These are phyloP conservation scores for Apiospora aurea DNA, from an alignment of 2,329 filamentous ascomycete genomes.

Conservation along the genomic window DNA sequence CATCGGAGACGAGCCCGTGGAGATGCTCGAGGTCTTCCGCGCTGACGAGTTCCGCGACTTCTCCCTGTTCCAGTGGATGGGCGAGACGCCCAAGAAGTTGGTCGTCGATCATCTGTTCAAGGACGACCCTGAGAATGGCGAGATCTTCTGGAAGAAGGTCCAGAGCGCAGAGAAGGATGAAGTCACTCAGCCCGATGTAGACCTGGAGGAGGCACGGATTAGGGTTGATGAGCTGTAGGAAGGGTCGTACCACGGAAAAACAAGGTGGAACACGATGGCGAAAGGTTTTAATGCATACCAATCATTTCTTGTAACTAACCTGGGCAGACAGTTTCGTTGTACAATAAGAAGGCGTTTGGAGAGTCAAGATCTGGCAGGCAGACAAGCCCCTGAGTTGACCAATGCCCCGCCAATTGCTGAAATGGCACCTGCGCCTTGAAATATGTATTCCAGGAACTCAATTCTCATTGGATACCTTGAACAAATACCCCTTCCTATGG, in stretches of 20 bases:
- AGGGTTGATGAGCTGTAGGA: background rate
- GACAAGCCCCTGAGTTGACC: too few species aligned
- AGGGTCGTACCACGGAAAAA: background rate
- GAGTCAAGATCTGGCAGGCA: too few species aligned
- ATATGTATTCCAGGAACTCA: background rate
- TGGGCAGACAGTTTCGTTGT: too few species aligned
- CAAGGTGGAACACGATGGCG: background rate
- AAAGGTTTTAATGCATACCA: background rate
- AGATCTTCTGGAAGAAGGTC: slow-evolving; percentile 68
- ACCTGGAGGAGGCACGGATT: slow-evolving; percentile 7
- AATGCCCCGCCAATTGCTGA: background rate
- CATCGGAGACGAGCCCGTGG: slow-evolving; percentile 75
- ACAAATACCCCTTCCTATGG: background rate
- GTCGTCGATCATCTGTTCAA: slow-evolving; percentile 72
- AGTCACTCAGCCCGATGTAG: slow-evolving; percentile 47
- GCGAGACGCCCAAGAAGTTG: slow-evolving; percentile 71
- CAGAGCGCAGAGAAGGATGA: slow-evolving; percentile 67
- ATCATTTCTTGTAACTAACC: background rate
- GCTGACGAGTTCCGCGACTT: slow-evolving; percentile 77
- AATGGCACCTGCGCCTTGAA: background rate
- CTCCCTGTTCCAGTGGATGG: slow-evolving; percentile 77
- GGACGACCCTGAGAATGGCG: slow-evolving; percentile 64
- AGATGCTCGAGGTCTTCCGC: slow-evolving; percentile 79
- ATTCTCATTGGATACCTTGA: background rate
- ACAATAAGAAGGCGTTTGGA: too few species aligned